These are phyloP conservation scores for Mycena leptocephala DNA, from an alignment of 768 basidiomycete genomes.

Conservation along the genomic window DNA sequence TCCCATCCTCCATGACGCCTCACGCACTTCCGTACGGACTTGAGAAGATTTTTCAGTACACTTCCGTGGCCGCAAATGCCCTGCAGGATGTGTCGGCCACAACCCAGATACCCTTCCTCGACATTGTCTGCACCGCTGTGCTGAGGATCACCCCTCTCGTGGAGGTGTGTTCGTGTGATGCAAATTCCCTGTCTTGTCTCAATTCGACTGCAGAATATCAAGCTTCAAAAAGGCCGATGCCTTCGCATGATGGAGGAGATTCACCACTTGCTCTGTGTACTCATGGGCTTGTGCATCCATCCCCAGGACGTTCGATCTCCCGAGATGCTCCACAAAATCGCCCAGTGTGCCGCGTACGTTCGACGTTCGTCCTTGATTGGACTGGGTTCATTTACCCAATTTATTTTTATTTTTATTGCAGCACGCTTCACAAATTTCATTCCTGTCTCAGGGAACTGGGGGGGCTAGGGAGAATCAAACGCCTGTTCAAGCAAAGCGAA, in stretches of 20 bases:
- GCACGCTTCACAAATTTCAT: background rate
- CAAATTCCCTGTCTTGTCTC: no score
- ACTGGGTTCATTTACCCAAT: background rate
- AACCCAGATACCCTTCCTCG: conserved; percentile 1
- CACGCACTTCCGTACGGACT: background rate
- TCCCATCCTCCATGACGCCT: background rate
- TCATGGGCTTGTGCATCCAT: background rate
- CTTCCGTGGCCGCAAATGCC: background rate
- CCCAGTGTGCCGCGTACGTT: background rate
- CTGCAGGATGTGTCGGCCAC: background rate
- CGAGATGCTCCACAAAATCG: background rate
- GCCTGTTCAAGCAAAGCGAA: conserved; percentile 6
- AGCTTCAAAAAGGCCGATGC: conserved; percentile 1
- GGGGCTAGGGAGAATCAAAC: background rate
- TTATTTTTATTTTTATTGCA: background rate
- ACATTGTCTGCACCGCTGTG: background rate
- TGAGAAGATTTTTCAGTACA: conserved; percentile 3
- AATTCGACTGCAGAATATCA: no score
- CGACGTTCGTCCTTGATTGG: background rate
- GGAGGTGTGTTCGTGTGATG: background rate
- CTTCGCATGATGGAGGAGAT: background rate
- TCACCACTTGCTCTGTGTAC: background rate
- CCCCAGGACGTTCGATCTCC: background rate
- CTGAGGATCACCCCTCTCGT: background rate
- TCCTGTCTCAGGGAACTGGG: background rate